These are phyloP conservation scores for Sideroxylon spinosum DNA, from an alignment of 179 eudicot species.

Conservation along the genomic window DNA sequence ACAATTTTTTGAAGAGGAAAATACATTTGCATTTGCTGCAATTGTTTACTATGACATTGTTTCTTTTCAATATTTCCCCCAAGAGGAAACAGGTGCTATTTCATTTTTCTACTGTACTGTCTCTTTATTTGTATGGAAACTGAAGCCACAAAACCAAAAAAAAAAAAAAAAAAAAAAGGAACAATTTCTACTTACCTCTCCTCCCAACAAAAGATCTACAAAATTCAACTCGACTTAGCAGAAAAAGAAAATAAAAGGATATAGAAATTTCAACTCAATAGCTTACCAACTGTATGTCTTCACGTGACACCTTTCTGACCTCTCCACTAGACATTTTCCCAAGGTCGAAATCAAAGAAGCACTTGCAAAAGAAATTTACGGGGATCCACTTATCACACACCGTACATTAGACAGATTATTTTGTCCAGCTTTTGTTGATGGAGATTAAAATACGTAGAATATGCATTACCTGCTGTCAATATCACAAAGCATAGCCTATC, in stretches of 20 bases:
- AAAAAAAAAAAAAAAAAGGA: background rate
- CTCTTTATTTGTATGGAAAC: background rate
- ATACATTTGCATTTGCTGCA: background rate
- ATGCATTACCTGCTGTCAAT: background rate
- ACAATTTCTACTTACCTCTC: background rate
- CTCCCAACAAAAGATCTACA: no score
- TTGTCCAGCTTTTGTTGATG: slow-evolving; percentile 11
- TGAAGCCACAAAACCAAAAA: background rate
- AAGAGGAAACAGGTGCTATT: background rate
- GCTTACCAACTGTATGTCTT: slow-evolving; percentile 73
- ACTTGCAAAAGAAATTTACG: background rate
- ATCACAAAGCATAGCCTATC: background rate
- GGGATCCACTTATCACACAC: slow-evolving; percentile 8
- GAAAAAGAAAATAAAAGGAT: background rate
- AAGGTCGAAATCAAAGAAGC: background rate
- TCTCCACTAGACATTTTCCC: slow-evolving; percentile 59
- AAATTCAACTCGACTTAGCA: no score
- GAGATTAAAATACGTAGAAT: background rate
- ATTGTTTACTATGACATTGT: background rate
- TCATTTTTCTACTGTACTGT: background rate
- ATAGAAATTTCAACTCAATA: background rate
- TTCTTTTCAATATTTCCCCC: background rate
- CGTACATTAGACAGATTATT: background rate
- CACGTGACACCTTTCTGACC: slow-evolving; percentile 53
- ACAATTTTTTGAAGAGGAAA: background rate